Conservation (phyloP, 1,284 basidiomycete species). For the Cryptococcus sp. region DNA sequence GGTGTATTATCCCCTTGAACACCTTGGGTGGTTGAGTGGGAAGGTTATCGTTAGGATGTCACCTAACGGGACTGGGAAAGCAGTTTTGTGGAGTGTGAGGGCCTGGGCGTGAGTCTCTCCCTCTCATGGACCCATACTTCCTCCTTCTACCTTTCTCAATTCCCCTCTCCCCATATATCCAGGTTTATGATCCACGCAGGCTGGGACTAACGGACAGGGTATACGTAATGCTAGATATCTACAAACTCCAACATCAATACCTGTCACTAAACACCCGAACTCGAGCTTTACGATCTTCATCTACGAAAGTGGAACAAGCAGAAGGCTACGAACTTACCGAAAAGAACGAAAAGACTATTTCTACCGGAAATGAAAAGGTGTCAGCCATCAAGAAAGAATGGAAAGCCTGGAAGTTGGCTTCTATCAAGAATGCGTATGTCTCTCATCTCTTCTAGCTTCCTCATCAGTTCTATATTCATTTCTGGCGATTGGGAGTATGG, state of each 20-base stretch:
- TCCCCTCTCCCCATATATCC: background rate
- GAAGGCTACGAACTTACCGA: conserved; percentile 38
- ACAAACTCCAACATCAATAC: conserved; percentile 27
- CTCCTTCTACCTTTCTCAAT: background rate
- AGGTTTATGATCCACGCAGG: background rate
- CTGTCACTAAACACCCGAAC: conserved; percentile 18
- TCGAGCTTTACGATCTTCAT: conserved; percentile 9
- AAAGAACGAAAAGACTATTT: conserved; percentile 1
- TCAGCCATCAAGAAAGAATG: conserved; percentile 25
- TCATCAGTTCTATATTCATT: too few species aligned
- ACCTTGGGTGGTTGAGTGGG: conserved; percentile 36
- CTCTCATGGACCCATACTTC: background rate
- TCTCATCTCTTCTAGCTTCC: background rate
- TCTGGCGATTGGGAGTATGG: too few species aligned
- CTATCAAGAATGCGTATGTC: conserved; percentile 33
- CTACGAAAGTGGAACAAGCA: conserved; percentile 22
- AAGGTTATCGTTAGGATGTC: conserved; percentile 39
- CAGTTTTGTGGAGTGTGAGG: conserved; percentile 34
- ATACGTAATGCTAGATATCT: conserved; percentile 37
- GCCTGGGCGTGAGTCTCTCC: conserved; percentile 45
- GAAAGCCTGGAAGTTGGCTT: conserved; percentile 27
- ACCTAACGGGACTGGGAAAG: conserved; percentile 14
- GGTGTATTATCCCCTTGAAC: conserved; percentile 43
- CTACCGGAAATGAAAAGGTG: background rate
- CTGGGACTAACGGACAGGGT: conserved; percentile 16